These are phyloP conservation scores for Leishmania amazonensis DNA, from an alignment of 208 protist species.

Conservation along the genomic window DNA sequence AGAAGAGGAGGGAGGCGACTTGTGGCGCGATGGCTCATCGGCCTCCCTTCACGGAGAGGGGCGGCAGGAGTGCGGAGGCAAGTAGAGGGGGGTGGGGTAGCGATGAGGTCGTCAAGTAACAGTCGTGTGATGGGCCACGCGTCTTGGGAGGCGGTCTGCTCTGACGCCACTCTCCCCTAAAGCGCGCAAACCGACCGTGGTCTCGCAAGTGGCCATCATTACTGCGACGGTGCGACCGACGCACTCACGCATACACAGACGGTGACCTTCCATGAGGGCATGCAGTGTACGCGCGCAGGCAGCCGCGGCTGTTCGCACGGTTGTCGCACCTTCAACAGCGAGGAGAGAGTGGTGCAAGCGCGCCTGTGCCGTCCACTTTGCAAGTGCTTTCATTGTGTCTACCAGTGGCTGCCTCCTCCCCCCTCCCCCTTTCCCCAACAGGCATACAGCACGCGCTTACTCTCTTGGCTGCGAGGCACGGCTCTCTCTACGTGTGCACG, in stretches of 20 bases:
- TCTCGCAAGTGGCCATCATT: background rate
- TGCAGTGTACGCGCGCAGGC: background rate
- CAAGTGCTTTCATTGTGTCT: background rate
- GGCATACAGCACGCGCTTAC: background rate
- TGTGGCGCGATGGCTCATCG: background rate
- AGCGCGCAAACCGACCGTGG: background rate
- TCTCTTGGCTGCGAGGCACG: background rate
- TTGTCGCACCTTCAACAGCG: background rate
- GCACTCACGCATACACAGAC: background rate
- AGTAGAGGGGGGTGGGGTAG: background rate
- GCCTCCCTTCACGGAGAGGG: background rate
- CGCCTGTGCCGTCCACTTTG: background rate
- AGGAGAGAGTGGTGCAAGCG: background rate
- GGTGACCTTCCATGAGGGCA: background rate
- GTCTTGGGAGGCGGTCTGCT: background rate
- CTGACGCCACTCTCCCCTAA: background rate
- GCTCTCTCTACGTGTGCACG: background rate
- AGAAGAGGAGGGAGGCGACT: background rate
- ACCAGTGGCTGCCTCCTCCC: background rate
- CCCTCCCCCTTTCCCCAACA: background rate
- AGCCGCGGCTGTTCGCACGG: background rate
- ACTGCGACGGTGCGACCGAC: background rate
- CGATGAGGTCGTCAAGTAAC: background rate
- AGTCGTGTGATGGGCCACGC: background rate
- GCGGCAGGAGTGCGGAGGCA: background rate